Base-by-base conservation (phyloP, 1,139 yeast genomes). In the Neolecta irregularis region DNA sequence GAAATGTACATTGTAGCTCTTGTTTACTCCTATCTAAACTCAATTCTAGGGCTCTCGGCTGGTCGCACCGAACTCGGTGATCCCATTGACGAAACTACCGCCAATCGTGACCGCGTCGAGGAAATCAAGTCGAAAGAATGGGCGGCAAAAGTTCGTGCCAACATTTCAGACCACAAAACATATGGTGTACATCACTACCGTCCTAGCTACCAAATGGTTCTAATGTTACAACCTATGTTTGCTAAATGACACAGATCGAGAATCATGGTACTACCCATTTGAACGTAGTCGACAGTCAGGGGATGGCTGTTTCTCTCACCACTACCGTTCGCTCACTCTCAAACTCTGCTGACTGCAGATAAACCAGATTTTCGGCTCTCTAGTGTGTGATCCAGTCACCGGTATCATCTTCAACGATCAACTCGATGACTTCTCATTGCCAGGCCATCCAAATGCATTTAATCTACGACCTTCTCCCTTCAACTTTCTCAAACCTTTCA, bases 371-470 rank as follows among this genome's bases (percentile, higher is more conserved):
- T 88, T 83, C 55, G 98, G 96, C 0, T 74, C 88, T 8, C 52
- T 73, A 48, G 73, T 85, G 5, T 78, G 76, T 50, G 96, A 85
- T 51, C 74, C 76, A 2, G 52, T 43, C 1, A 85, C 96, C 0
- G 96, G 96, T 1, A 61, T 88, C 9, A 65, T 88, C 6, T 59
- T 88, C 48, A 88, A 88, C 57, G 74, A 81, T 46, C 83, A 88
- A 54, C 85, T 88, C 95, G 95, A 88, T 54, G 96, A 88, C 54
- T 88, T 88, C 50, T 75, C 93, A n/a, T 62, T 70, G 26, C 88
- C 92, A 1, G 51, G 54, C 6, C 56, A 64, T 5, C 62, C 69
- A 24, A 88, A 88, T 55, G 76, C 85, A 9, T 88, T 83, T 54
- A 76, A 74, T 21, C 64, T 85, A 36, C 66, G 72, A 4, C 93